Base-by-base conservation (phyloP, 1,284 basidiomycete genomes). In the Cutaneotrichosporon daszewskae region DNA sequence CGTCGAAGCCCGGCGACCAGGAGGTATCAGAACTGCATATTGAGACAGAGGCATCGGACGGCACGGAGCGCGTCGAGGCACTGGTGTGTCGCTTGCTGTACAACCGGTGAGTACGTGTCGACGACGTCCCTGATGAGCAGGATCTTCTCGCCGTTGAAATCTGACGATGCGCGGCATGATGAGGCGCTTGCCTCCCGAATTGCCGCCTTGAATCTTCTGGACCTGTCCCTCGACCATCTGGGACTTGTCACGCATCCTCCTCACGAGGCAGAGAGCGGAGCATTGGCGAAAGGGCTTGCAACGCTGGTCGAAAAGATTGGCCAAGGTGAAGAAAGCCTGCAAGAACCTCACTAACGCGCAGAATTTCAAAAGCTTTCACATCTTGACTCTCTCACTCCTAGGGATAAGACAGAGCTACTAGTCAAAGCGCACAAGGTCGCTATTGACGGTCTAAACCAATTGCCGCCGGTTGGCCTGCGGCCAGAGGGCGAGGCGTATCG, bases 121-220 rank as follows among this genome's bases (percentile, higher is more conserved):
- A 32, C 35, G 39, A 23, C 37, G 29, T 17, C 29, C 35, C 37
- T 16, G 43, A 7, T 16, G n/a, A 28, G 13, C 48, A 82, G 81
- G 35, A 60, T 86, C 17, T 86, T 84, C 61, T 73, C 78, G 3
- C 81, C 80, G 2, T 72, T 79, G 2, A 76, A 75, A 1, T 83
- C 85, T 0, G 85, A 88, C 49, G 89, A 95, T 60, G 75, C 79
- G 0, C 82, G 81, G 2, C 88, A 91, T 59, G 89, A 96, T 59
- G 87, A 88, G 58, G 84, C 87, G 0, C 73, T 97, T 4, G 81
- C 88, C 0, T 87, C 83, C 55, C 80, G 90, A 4, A 83, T 96
- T 18, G 87, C 87, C 10, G 91, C 89, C 0, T 75, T 97, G 32
- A 91, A 92, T 58, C 79, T 90, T 74, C 74, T 95, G 0, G 91